Evolutionary conservation across 345 rosid genomes (phyloP).

Genomic region (Dimocarpus longan): DNA sequence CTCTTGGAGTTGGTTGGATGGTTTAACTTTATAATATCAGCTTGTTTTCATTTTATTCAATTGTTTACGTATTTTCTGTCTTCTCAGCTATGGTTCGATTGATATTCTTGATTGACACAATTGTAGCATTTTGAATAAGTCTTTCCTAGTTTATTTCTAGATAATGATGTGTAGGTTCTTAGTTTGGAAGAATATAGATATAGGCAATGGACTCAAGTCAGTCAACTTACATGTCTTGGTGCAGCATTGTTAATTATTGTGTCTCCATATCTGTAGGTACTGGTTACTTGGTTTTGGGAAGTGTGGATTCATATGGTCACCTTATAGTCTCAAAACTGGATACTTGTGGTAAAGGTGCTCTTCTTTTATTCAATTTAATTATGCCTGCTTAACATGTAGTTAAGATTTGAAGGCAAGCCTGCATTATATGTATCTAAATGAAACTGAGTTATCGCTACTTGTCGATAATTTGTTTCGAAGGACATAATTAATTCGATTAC

Average conservation of each 20-base stretch:
- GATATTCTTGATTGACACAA: background rate
- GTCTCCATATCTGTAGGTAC: slow-evolving; percentile 38
- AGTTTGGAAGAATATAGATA: background rate
- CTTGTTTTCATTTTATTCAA: no score
- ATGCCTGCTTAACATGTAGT: background rate
- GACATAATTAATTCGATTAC: background rate
- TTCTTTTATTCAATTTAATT: background rate
- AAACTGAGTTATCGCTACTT: background rate
- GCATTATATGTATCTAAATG: background rate
- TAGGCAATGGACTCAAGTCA: background rate
- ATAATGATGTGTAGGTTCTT: slow-evolving; percentile 7
- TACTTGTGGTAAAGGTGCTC: slow-evolving; percentile 49
- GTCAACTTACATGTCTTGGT: background rate
- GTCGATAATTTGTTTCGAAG: background rate
- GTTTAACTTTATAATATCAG: no score
- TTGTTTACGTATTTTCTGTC: background rate
- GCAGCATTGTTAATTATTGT: slow-evolving; percentile 2
- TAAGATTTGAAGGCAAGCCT: background rate
- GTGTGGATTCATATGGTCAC: slow-evolving; percentile 69
- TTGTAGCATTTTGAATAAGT: background rate
- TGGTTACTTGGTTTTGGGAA: slow-evolving; percentile 56
- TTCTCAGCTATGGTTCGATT: background rate
- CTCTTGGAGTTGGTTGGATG: background rate
- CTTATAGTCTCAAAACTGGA: slow-evolving; percentile 65
- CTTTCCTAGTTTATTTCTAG: background rate